Base-by-base conservation (phyloP, 2,329 filamentous ascomycete genomes). In the Fusarium sp. region DNA sequence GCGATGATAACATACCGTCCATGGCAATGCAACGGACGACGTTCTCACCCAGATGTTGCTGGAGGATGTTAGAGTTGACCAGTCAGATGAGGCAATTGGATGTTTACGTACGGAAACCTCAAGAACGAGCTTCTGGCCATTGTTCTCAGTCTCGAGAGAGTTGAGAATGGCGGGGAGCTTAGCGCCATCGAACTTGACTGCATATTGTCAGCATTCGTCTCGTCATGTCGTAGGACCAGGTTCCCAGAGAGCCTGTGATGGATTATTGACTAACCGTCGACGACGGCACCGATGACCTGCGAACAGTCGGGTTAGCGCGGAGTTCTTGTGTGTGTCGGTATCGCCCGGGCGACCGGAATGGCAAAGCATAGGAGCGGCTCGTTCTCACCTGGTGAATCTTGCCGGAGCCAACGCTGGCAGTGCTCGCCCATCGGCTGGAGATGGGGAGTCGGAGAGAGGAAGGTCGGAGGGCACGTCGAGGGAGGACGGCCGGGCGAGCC, bases 21-120 rank as follows among this genome's bases (percentile, higher is more conserved):
- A 99, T 99, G 85, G 96, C 96, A 97, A 99, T 99, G 84, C 93
- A 97, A 84, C 96, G 91, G 83, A 99, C 96, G 81, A 97, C 93
- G 88, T 93, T 97, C 88, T 99, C 93, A 87, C 96, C 96, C 84
- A 99, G 86, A 90, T 98, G 96, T 97, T 99, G 96, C 94, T 97
- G 77, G 50, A 66, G 37, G 45, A 69, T 73, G 80, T 87, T 73
- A 86, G 77, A 46, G 53, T 66, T 51, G 45, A 63, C 54, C 58
- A 31, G 39, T 39, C 27, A 21, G 21, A 42, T 31, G 58, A 60
- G n/a, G 37, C 9, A 51, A 52, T 53, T 37, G 42, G 31, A 58
- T 40, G 51, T 55, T 37, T 66, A 78, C 86, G 73, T 97, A 97
- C 94, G 79, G 96, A 87, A 81, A 98, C 96, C 88, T 99, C 96